A percentile compares a stretch with the other conserved stretches of the same genome.
Conservation (phyloP, 2,329 filamentous ascomycete species). For the Diaporthe helianthi region DNA sequence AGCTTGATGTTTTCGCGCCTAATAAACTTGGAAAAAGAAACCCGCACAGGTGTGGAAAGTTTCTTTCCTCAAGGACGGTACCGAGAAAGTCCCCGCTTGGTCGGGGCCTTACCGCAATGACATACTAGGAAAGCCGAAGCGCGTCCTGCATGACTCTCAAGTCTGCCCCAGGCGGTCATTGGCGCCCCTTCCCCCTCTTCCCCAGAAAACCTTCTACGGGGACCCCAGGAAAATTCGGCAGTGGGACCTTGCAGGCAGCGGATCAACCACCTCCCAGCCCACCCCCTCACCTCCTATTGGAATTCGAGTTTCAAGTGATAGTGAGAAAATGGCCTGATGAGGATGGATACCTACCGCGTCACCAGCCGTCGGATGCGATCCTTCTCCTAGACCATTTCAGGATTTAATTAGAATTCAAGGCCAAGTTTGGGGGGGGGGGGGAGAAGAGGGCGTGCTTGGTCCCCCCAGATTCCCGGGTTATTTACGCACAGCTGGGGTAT, state of each 20-base stretch:
- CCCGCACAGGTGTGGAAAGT: no score
- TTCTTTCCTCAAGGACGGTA: not conserved
- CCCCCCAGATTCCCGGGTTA: not conserved
- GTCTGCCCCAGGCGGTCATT: not conserved
- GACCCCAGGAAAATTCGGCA: constrained; percentile 19
- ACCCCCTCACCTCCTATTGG: not conserved
- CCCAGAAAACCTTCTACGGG: constrained; percentile 20
- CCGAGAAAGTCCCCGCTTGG: not conserved
- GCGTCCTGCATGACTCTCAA: constrained; percentile 7
- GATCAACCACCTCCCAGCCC: not conserved
- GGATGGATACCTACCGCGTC: constrained; percentile 17
- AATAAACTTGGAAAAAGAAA: not conserved
- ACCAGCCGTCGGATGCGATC: not conserved
- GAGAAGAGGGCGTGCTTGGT: not conserved
- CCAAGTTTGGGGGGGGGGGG: not conserved
- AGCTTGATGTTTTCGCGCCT: not conserved
- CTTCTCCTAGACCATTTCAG: not conserved
- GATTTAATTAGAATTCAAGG: constrained; percentile 2
- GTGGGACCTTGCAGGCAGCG: constrained; percentile 9
- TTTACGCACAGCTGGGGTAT: constrained; percentile 19
- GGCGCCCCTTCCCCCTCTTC: constrained; percentile 6
- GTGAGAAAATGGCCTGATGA: not conserved
- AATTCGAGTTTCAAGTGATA: not conserved
- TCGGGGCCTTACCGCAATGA: not conserved
- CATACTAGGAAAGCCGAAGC: constrained; percentile 7